These are phyloP conservation scores for Inosperma sp. DNA, from an alignment of 768 basidiomycete species.

Conservation along the genomic window DNA sequence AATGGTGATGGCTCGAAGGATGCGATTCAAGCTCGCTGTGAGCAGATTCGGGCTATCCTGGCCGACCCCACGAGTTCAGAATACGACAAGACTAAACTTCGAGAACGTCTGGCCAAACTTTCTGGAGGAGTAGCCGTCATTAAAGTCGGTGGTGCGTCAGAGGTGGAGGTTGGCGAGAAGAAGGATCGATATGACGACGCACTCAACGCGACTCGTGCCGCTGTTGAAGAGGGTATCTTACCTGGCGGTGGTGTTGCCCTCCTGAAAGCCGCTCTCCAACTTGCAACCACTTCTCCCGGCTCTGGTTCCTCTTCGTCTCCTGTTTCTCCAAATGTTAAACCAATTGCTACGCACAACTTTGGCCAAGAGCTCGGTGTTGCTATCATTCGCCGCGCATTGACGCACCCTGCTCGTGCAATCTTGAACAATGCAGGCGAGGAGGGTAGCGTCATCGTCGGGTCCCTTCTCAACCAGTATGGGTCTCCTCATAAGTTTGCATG, in stretches of 20 bases:
- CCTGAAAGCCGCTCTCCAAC: constrained; percentile 79
- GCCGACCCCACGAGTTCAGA: constrained; percentile 84
- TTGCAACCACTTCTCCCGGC: too few species aligned
- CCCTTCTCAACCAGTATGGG: constrained; percentile 65
- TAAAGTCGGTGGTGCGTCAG: constrained; percentile 89
- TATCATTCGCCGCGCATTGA: constrained; percentile 84
- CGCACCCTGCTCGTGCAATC: constrained; percentile 83
- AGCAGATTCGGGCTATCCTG: constrained; percentile 89
- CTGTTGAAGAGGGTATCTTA: too few species aligned
- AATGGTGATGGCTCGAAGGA: constrained; percentile 92
- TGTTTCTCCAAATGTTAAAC: constrained; percentile 51
- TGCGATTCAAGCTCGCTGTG: constrained; percentile 85
- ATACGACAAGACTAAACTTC: constrained; percentile 90
- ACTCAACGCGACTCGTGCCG: constrained; percentile 94
- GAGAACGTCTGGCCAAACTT: constrained; percentile 95
- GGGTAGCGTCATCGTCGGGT: constrained; percentile 87
- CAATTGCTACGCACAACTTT: constrained; percentile 83
- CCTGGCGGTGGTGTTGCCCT: constrained; percentile 95
- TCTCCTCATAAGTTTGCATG: constrained; percentile 70
- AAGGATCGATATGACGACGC: constrained; percentile 98
- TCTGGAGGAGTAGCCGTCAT: constrained; percentile 98
- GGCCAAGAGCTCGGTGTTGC: constrained; percentile 94
- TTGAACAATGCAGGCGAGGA: too few species aligned
- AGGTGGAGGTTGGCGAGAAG: constrained; percentile 99
- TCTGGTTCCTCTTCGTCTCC: constrained; percentile 47